phyloP scores from a whole-genome alignment of 805 yeast genomes.

The Kodamaea leandrae region DNA sequence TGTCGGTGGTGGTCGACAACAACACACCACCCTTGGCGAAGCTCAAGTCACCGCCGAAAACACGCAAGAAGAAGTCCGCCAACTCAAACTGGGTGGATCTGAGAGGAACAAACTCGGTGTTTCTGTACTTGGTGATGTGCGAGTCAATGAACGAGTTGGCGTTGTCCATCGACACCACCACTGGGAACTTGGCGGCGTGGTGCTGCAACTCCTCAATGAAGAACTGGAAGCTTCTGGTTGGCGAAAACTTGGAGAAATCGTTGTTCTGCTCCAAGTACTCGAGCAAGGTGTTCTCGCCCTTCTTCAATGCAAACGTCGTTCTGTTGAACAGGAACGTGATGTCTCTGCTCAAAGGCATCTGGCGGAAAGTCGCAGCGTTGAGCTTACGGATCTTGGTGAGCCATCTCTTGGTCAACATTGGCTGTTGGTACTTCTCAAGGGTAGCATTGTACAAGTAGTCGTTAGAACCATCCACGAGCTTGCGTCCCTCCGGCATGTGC shows the following conservation, averaged over 20 bases:
- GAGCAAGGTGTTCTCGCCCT: constrained; percentile 28
- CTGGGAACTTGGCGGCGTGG: constrained; percentile 51
- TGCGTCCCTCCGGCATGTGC: constrained; percentile 50
- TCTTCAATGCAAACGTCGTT: constrained; percentile 30
- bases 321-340: constrained; percentile 32
- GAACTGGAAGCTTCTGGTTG: constrained; percentile 49
- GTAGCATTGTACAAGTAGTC: constrained; percentile 60
- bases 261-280: constrained; percentile 25
- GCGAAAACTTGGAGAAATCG: constrained; percentile 38
- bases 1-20: constrained; percentile 55
- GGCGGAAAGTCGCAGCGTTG: constrained; percentile 33
- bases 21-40: constrained; percentile 66
- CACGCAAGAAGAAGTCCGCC: constrained; percentile 53
- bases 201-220: constrained; percentile 53
- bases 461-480: constrained; percentile 66
- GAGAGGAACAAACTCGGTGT: constrained; percentile 53
- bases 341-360: constrained; percentile 35
- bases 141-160: constrained; percentile 59
- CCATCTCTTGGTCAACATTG: constrained; percentile 67
- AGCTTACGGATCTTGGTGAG: constrained; percentile 44
- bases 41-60: constrained; percentile 48
- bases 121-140: constrained; percentile 59
- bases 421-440: constrained; percentile 62
- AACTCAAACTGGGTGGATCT: constrained; percentile 63
- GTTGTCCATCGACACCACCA: constrained; percentile 70